Evolutionary conservation across 1,139 yeast species (phyloP).

Genomic region (Scheffersomyces illinoinensis): DNA sequence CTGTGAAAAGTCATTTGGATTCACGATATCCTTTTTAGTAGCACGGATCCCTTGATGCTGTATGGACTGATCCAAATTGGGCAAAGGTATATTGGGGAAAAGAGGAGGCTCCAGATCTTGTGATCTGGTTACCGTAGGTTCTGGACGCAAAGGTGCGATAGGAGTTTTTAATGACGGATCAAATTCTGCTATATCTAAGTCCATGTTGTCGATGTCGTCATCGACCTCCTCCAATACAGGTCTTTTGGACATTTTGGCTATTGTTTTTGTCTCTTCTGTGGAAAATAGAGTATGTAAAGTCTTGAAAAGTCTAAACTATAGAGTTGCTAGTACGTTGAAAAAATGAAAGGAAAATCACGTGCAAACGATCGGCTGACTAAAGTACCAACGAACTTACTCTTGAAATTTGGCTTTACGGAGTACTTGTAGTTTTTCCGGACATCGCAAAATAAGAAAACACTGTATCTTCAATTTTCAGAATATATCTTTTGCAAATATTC

Average conservation of each 20-base stretch:
- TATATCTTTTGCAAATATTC: neutral
- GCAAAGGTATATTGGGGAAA: conserved; percentile 24
- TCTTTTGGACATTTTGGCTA: conserved; percentile 46
- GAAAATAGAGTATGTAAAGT: neutral
- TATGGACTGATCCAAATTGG: neutral
- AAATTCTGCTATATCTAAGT: conserved; percentile 88
- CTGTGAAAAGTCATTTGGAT: conserved; percentile 39
- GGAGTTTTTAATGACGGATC: conserved; percentile 75
- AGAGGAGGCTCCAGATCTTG: conserved; percentile 48
- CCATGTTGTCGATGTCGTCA: conserved; percentile 89
- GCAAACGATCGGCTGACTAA: neutral
- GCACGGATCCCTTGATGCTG: conserved; percentile 6
- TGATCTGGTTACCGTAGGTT: conserved; percentile 62
- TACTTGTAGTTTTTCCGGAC: no score
- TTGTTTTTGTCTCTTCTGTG: neutral
- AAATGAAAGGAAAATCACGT: neutral
- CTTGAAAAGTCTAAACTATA: neutral
- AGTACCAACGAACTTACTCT: neutral
- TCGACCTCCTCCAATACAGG: conserved; percentile 83
- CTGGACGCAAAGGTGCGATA: conserved; percentile 63
- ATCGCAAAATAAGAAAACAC: neutral
- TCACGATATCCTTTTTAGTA: conserved; percentile 29
- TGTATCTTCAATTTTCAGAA: neutral
- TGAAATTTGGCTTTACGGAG: neutral
- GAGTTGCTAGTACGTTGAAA: conserved; percentile 1